These are phyloP conservation scores for Globisporangium emineosum DNA, from an alignment of 352 stramenopile species.

Conservation along the genomic window DNA sequence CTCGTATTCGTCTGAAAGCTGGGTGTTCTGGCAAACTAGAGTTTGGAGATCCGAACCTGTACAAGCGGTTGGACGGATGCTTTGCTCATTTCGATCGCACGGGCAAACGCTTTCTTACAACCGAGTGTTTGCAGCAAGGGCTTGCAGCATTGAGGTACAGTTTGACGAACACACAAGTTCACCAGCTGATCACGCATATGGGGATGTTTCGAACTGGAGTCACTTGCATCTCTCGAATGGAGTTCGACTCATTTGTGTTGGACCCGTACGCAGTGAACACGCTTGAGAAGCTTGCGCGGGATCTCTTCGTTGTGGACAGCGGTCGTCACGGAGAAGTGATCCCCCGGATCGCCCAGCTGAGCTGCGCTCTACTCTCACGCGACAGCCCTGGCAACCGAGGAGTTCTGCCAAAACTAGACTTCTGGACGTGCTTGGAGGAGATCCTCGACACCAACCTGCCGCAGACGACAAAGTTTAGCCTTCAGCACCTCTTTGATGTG, in stretches of 20 bases:
- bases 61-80: slow-evolving; percentile 34
- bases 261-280: slow-evolving; percentile 40
- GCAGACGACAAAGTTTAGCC: slow-evolving; percentile 28
- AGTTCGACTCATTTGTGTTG: slow-evolving; percentile 79
- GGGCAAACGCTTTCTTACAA: slow-evolving; percentile 48
- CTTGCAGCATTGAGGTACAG: slow-evolving; percentile 46
- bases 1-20: slow-evolving; percentile 35
- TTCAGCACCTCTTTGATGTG: slow-evolving; percentile 74
- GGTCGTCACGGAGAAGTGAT: slow-evolving; percentile 15
- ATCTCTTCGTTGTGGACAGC: slow-evolving; percentile 26
- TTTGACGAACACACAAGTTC: slow-evolving; percentile 30
- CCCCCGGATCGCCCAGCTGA: slow-evolving; percentile 50
- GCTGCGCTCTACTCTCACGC: slow-evolving; percentile 37
- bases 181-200: slow-evolving; percentile 33
- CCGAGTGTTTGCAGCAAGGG: slow-evolving; percentile 28
- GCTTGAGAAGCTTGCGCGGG: slow-evolving; percentile 33
- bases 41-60: slow-evolving; percentile 21
- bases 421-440: slow-evolving; percentile 36
- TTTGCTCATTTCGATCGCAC: slow-evolving; percentile 72
- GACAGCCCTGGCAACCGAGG: slow-evolving; percentile 24
- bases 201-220: slow-evolving; percentile 42
- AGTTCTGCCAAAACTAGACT: slow-evolving; percentile 24
- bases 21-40: slow-evolving; percentile 33
- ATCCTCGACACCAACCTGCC: slow-evolving; percentile 27
- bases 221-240: slow-evolving; percentile 50